Evolutionary conservation across 108 stramenopile species (phyloP).

Genomic region (Skeletonema marinoi): DNA sequence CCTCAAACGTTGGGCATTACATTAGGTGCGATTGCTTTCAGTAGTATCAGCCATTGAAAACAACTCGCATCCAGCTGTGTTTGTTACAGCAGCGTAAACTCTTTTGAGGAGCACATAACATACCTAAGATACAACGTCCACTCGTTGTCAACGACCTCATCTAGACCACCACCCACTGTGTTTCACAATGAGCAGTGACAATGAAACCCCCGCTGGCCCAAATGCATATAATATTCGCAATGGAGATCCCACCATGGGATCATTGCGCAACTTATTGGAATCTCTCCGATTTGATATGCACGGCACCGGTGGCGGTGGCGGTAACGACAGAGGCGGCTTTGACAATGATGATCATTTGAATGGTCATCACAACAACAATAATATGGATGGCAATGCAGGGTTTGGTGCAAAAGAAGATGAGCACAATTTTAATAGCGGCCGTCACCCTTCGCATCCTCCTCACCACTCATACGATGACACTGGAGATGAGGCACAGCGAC

Average conservation of each 20-base stretch:
- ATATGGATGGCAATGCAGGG: not conserved
- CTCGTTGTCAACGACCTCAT: no score
- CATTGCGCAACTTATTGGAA: conserved; percentile 32
- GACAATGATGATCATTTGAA: not conserved
- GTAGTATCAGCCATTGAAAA: no score
- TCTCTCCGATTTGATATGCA: conserved; percentile 17
- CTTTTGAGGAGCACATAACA: no score
- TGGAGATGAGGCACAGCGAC: not conserved
- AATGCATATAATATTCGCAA: not conserved
- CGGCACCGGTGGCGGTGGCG: not conserved
- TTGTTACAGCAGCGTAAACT: no score
- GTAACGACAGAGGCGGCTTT: not conserved
- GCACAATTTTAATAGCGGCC: not conserved
- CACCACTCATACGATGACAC: not conserved
- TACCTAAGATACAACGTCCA: no score
- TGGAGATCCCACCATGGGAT: conserved; percentile 12
- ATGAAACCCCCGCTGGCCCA: not conserved
- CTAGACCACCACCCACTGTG: not conserved
- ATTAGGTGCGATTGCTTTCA: no score
- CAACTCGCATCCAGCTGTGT: no score
- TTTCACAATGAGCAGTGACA: not conserved
- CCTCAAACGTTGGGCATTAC: no score
- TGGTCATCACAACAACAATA: not conserved
- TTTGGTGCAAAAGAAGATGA: conserved; percentile 7
- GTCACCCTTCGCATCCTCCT: not conserved